A percentile compares a stretch with the other conserved stretches of the same genome.
Conservation (phyloP, 257 asterid species). For the Cordia subcordata region DNA sequence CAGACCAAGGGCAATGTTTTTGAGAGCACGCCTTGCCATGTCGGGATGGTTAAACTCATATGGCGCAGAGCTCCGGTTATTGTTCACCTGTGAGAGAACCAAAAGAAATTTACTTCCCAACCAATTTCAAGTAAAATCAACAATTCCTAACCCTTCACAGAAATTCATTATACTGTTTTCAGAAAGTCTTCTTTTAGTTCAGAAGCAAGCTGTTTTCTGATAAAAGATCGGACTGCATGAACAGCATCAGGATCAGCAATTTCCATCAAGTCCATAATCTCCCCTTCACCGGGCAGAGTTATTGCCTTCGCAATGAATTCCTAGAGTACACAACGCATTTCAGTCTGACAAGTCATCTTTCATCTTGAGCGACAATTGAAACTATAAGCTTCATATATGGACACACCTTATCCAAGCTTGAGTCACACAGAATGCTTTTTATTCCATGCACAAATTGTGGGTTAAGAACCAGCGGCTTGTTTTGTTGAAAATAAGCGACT, state of each 20-base stretch:
- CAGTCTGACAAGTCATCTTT: slow-evolving; percentile 6
- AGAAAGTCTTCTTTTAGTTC: slow-evolving; percentile 55
- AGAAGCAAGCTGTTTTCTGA: slow-evolving; percentile 71
- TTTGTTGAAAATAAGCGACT: slow-evolving; percentile 66
- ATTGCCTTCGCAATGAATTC: slow-evolving; percentile 84
- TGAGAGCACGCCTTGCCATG: slow-evolving; percentile 78
- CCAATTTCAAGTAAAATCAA: neutral
- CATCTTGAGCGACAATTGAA: neutral
- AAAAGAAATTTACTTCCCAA: neutral
- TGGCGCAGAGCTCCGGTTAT: slow-evolving; percentile 52
- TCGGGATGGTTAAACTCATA: slow-evolving; percentile 59
- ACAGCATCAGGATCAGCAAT: slow-evolving; percentile 93
- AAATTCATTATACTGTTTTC: slow-evolving; percentile 36
- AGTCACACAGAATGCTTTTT: slow-evolving; percentile 50
- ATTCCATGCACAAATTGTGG: slow-evolving; percentile 64
- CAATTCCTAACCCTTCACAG: slow-evolving; percentile 3
- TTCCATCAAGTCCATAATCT: slow-evolving; percentile 83
- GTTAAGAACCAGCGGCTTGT: slow-evolving; percentile 59
- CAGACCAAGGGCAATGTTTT: slow-evolving; percentile 68
- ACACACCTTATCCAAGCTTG: slow-evolving; percentile 68
- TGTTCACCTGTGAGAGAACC: slow-evolving; percentile 34
- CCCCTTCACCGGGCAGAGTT: slow-evolving; percentile 75
- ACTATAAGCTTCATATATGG: neutral
- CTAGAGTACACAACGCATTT: slow-evolving; percentile 23
- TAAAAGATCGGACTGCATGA: slow-evolving; percentile 64